Base-by-base conservation (phyloP, 768 basidiomycete genomes). In the Boletus vermiculosoides region DNA sequence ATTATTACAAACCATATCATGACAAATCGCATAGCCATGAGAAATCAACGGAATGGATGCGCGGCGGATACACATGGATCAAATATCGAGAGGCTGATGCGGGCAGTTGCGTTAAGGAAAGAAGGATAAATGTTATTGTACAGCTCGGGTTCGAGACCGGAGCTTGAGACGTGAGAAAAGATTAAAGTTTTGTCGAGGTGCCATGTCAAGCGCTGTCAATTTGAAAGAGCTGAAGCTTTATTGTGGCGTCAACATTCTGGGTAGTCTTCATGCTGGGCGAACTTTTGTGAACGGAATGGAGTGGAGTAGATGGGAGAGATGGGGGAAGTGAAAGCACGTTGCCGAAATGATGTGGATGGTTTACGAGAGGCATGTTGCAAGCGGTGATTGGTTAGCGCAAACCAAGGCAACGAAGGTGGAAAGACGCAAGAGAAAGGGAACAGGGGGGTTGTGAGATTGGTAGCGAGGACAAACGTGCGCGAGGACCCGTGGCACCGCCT, bases 391-490 rank as follows among this genome's bases (percentile, higher is more conserved):
- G 55, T 37, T 52, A 36, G 55, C 44, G 50, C 46, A 42, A 33
- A 31, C 45, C n/a, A 54, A 54, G 47, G 56, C 49, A 33, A 33
- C 15, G 16, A 28, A 55, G 22, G 40, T 31, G 33, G 49, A 53
- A 44, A 51, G 42, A 51, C 13, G 44, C 45, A 41, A 52, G 45
- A 52, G 61, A 51, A 25, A 25, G 30, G 23, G 49, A 40, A 40
- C 18, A 39, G 33, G 6, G 25, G 54, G 41, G 33, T 34, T 34
- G 50, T 20, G 44, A 45, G 44, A 31, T 34, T 63, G 59, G 60
- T 50, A 56, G 63, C 40, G 57, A 50, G 61, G 60, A 66, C 71
- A 66, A 73, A 72, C 71, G 71, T 72, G 71, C 72, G 72, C 68
- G 16, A 53, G 59, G 72, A 72, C 71, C 72, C 71, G 45, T 68